Base-by-base conservation (phyloP, 176 grass and related monocot species). In the Alloteropsis semialata region DNA sequence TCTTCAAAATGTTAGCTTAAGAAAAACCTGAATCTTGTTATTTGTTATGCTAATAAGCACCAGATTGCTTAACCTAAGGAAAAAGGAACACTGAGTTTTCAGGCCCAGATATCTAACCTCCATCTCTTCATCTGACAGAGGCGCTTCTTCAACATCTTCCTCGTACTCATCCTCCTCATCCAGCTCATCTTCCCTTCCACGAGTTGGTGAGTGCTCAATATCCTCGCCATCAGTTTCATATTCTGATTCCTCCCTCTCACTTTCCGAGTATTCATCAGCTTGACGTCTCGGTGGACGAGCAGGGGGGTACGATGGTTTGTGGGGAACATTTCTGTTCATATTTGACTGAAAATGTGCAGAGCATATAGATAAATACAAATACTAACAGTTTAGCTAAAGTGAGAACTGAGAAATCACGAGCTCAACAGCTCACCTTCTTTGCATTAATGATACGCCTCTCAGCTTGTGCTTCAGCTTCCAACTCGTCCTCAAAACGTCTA, bases 171-270 rank as follows among this genome's bases (percentile, higher is more conserved):
- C 96, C 85, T 97, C 95, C 63, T 99, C 80, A 65, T 90, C 93
- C 30, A 84, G 73, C 55, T 92, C 92, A 33, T 93, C 96, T 81
- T 85, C 96, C 86, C 90, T 88, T 82, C 88, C 77, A 68, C 67
- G 74, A n/a, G 80, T n/a, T 16, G 89, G 91, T 33, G 87, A 99
- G 53, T 86, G 65, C 54, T 93, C 91, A 81, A 93, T 81, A 61
- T 96, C 93, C 61, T 99, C 91, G 3, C 93, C 96, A n/a, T 96
- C 91, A 66, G 87, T 96, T 96, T 99, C 93, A 81, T 99, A 96
- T 60, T 96, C 96, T 34, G 93, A 96, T 65, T 94, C 96, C 75
- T 93, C 90, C 68, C 88, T 88, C 53, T 94, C 89, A 69, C 92
- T 92, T 81, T 86, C 89, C 19, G 87, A 92, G 74, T 95, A 95